Conservation (phyloP, 441 rosid species). For the Jatropha podagrica region DNA sequence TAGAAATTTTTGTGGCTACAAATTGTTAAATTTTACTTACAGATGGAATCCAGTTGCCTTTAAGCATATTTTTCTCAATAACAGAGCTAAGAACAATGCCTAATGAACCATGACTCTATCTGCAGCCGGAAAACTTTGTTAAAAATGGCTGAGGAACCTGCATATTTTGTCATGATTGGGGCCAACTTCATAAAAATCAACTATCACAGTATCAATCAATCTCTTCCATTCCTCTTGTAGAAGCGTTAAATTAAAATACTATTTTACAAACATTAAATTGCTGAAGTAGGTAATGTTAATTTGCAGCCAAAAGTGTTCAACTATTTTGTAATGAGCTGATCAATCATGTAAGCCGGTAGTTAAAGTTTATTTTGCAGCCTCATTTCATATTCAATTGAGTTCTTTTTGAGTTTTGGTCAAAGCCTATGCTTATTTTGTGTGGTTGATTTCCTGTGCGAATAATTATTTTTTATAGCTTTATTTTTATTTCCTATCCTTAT, state of each 20-base stretch:
- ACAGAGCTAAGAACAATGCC: no score
- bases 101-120: no score
- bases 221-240: background rate
- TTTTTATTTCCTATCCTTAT: background rate
- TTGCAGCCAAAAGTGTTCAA: background rate
- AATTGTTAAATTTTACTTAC: no score
- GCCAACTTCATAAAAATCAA: background rate
- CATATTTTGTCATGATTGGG: no score
- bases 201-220: background rate
- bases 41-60: no score
- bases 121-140: background rate
- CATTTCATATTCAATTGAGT: background rate
- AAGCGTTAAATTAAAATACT: background rate
- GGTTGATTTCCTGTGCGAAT: background rate
- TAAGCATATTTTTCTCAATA: no score
- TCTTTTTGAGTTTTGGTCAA: background rate
- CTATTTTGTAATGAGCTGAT: background rate
- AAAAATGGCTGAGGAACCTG: no score
- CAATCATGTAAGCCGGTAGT: background rate
- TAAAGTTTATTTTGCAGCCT: background rate
- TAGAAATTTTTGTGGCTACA: no score
- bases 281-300: background rate
- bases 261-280: conserved; percentile 2
- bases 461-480: no score
- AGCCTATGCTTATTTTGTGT: background rate